A percentile compares a stretch with the other conserved stretches of the same genome.
Evolutionary conservation across 148 eudicot genomes (phyloP).

Genomic region (Rhododendron griersonianum): DNA sequence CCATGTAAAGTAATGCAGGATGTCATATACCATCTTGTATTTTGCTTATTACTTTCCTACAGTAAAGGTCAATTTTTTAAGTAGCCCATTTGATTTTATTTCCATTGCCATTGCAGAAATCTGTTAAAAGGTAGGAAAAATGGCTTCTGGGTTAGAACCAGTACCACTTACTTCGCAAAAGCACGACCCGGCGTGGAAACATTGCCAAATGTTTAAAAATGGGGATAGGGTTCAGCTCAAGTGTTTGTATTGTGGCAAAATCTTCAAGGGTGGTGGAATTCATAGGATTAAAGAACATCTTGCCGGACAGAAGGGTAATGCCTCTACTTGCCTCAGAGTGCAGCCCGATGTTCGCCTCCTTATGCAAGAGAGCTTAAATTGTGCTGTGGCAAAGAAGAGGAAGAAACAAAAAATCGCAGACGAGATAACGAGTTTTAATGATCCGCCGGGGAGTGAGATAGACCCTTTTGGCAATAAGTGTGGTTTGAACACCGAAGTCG

Average conservation of each 20-base stretch:
- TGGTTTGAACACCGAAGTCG: conserved; percentile 38
- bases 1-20: background rate
- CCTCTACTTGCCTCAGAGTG: conserved; percentile 59
- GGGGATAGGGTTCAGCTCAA: conserved; percentile 75
- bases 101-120: background rate
- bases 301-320: conserved; percentile 82
- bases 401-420: conserved; percentile 66
- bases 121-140: conserved; percentile 13
- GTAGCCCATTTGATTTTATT: background rate
- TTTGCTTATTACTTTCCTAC: background rate
- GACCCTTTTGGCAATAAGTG: conserved; percentile 37
- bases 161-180: conserved; percentile 78
- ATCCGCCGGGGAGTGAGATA: conserved; percentile 25
- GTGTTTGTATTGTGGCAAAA: conserved; percentile 77
- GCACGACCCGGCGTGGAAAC: conserved; percentile 98
- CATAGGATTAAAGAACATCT: conserved; percentile 90
- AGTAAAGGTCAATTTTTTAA: background rate
- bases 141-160: conserved; percentile 60
- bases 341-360: conserved; percentile 48
- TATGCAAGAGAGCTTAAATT: conserved; percentile 76
- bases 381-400: conserved; percentile 60
- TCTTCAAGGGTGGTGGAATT: conserved; percentile 94
- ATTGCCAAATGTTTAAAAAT: conserved; percentile 72
- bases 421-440: conserved; percentile 30
- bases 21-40: background rate